Base-by-base conservation (phyloP, 305 asterid genomes). In the Euphrasia arctica region DNA sequence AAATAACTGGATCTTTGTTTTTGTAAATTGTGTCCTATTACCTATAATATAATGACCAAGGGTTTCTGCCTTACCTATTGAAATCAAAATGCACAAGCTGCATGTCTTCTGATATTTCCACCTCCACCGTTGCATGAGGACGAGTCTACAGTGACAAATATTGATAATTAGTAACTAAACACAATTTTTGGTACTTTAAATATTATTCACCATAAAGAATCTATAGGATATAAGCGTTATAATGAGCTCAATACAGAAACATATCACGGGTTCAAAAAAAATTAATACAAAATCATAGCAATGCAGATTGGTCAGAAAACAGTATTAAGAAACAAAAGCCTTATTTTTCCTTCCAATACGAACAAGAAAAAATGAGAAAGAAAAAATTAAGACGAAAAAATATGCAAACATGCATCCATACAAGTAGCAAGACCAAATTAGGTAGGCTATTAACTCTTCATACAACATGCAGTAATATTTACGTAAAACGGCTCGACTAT, bases 91-190 rank as follows among this genome's bases (percentile, higher is more conserved):
- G 99, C 72, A 93, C 99, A 64, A 93, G 86, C 80, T 93, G 99
- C 99, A 93, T 93, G 66, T 93, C 99, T 83, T 93, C 99, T 31
- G 99, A 93, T 81, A 93, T 93, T 80, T 93, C 99, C 76, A 93
- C 96, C 83, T 93, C 99, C 29, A 93, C 99, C 14, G 95, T 93
- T 43, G 97, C 99, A 77, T 93, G 97, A 62, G 99, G 97, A 43
- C 99, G 95, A 66, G 99, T 93, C 99, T 93, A 67, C 76, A 74
- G 66, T 62, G 62, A 45, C 18, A 63, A 55, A 54, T 54, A 57
- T 7, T 43, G 60, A 56, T 62, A 62, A 70, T 65, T 39, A 25
- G 59, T 62, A n/a, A 0, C 1, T 48, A 50, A 50, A 50, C 64
- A n/a, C 2, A 54, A 14, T 8, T 15, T 27, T 47, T 11, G 25